These are phyloP conservation scores for Durusdinium trenchii DNA, from an alignment of 73 alveolate species.

Conservation along the genomic window DNA sequence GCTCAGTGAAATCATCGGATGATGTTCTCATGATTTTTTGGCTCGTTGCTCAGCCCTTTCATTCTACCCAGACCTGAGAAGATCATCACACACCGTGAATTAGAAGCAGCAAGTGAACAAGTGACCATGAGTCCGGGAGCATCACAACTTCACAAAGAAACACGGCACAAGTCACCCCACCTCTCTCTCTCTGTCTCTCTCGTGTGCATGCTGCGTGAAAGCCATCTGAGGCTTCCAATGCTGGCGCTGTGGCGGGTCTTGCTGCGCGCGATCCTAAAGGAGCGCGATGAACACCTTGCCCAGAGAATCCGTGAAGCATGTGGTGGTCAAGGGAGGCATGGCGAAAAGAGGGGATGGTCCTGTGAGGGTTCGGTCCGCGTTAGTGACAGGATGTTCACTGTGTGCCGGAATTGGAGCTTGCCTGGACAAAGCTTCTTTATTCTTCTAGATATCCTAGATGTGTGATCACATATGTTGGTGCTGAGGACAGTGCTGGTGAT, in stretches of 20 bases:
- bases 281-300: constrained; percentile 42
- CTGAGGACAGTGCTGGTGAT: constrained; percentile 59
- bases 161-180: no score
- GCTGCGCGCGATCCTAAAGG: constrained; percentile 73
- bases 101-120: no score
- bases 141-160: no score
- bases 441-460: not conserved
- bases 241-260: constrained; percentile 71
- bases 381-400: not conserved
- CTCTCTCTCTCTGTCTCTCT: no score
- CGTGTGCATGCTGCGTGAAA: not conserved
- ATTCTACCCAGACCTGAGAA: no score
- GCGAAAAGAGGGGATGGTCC: no score
- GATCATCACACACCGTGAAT: no score
- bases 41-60: no score
- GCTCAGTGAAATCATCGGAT: no score
- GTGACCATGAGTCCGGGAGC: no score
- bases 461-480: not conserved
- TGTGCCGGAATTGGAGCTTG: no score
- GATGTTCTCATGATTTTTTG: no score
- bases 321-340: constrained; percentile 39
- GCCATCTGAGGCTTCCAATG: constrained; percentile 43
- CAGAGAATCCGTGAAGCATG: not conserved
- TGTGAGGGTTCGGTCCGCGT: not conserved
- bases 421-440: not conserved